Conservation (phyloP, 2,329 filamentous ascomycete species). For the Paradendryphiella salina region DNA sequence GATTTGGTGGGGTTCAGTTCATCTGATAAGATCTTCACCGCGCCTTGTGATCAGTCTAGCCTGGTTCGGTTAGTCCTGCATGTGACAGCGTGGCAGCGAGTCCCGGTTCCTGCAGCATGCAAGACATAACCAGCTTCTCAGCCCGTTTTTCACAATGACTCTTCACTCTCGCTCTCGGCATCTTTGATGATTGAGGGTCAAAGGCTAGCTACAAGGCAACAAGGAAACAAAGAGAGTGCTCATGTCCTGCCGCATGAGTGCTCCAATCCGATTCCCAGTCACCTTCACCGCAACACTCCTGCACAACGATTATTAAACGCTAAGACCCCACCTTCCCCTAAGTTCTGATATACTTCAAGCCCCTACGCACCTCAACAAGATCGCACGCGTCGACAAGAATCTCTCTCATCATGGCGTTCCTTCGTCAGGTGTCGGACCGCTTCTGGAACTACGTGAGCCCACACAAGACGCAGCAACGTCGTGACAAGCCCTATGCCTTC, state of each 20-base stretch:
- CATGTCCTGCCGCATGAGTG: constrained; percentile 9
- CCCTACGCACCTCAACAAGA: background rate
- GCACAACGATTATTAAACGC: constrained; percentile 1
- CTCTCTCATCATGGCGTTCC: constrained; percentile 34
- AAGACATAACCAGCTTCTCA: constrained; percentile 6
- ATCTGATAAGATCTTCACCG: constrained; percentile 35
- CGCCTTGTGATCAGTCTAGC: background rate
- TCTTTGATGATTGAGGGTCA: constrained; percentile 17
- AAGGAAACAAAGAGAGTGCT: constrained; percentile 18
- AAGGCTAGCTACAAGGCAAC: constrained; percentile 7
- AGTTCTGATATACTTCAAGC: background rate
- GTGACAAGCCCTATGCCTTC: constrained; percentile 47
- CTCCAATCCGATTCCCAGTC: constrained; percentile 18
- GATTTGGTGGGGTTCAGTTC: constrained; percentile 25
- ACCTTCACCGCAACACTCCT: constrained; percentile 20
- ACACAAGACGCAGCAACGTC: constrained; percentile 44
- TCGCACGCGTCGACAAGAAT: background rate
- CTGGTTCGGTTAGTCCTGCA: background rate
- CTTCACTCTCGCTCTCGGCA: constrained; percentile 10
- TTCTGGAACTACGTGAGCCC: constrained; percentile 52
- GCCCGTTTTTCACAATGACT: constrained; percentile 27
- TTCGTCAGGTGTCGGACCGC: constrained; percentile 40
- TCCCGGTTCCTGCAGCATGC: constrained; percentile 12
- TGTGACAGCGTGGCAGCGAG: constrained; percentile 17
- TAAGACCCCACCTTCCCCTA: background rate